Conservation (phyloP, 1,284 basidiomycete species). For the Singerocomus rubriflavus region DNA sequence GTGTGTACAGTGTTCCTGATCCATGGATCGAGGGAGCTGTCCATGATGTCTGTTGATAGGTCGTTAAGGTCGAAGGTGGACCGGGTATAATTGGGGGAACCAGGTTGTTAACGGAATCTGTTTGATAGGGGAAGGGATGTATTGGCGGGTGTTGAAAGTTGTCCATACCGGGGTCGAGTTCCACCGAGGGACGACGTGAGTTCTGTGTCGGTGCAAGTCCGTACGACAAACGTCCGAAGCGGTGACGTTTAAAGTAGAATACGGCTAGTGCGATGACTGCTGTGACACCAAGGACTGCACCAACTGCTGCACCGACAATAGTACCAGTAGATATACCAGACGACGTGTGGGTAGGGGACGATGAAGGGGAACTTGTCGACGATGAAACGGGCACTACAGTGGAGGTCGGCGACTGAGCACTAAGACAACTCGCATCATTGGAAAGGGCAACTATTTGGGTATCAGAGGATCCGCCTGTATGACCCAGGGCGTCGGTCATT, state of each 20-base stretch:
- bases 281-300: constrained; percentile 50
- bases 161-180: constrained; percentile 26
- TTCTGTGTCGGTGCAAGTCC: constrained; percentile 15
- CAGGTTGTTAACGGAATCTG: constrained; percentile 21
- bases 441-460: constrained; percentile 46
- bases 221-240: constrained; percentile 26
- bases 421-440: constrained; percentile 52
- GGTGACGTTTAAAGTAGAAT: constrained; percentile 41
- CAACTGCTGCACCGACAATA: constrained; percentile 60
- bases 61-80: constrained; percentile 1
- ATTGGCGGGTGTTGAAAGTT: constrained; percentile 23
- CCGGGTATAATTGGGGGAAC: constrained; percentile 11
- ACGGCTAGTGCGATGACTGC: constrained; percentile 45
- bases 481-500: constrained; percentile 56
- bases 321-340: constrained; percentile 40
- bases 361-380: constrained; percentile 29
- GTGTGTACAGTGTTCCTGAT: constrained; percentile 25
- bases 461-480: constrained; percentile 58
- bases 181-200: constrained; percentile 32
- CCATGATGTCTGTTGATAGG: constrained; percentile 6
- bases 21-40: constrained; percentile 5
- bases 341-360: constrained; percentile 20
- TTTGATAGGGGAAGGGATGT: constrained; percentile 32
- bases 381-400: constrained; percentile 30
- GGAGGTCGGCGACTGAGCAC: constrained; percentile 50